These are phyloP conservation scores for Aspergillus tubingensis DNA, from an alignment of 2,329 filamentous ascomycete species.

Conservation along the genomic window DNA sequence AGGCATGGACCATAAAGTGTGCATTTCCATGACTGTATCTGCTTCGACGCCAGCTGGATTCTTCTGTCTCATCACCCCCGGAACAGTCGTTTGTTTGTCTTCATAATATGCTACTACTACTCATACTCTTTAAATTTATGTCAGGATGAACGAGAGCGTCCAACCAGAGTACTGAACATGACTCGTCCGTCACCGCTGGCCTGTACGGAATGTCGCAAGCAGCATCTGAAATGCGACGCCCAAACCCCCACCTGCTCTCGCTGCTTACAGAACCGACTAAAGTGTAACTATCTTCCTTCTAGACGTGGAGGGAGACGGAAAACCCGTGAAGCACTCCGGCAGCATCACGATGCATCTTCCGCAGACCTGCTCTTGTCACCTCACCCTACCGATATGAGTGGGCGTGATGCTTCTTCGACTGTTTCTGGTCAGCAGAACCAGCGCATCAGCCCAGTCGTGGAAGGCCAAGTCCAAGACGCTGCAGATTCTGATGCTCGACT, in stretches of 20 bases:
- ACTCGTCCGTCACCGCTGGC: constrained; percentile 39
- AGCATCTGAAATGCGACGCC: constrained; percentile 76
- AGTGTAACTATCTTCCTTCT: constrained; percentile 72
- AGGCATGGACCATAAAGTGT: no score
- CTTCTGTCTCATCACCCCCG: neutral
- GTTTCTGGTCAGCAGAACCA: constrained; percentile 15
- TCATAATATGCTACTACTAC: neutral
- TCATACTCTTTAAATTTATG: neutral
- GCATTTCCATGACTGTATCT: no score
- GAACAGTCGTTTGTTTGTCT: neutral
- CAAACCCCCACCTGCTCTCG: constrained; percentile 64
- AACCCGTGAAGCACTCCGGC: constrained; percentile 23
- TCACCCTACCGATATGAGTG: neutral
- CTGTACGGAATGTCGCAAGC: constrained; percentile 50
- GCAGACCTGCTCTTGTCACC: neutral
- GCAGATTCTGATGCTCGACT: constrained; percentile 36
- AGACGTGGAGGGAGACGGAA: constrained; percentile 59
- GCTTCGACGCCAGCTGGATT: no score
- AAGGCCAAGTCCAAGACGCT: constrained; percentile 19
- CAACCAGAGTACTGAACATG: constrained; percentile 1
- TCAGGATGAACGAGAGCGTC: neutral
- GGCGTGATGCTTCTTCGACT: neutral
- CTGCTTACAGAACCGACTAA: constrained; percentile 58
- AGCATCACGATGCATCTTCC: constrained; percentile 1
- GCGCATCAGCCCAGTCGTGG: constrained; percentile 18